These are phyloP conservation scores for Sporobolomyces phaffii DNA, from an alignment of 768 basidiomycete genomes.

Conservation along the genomic window DNA sequence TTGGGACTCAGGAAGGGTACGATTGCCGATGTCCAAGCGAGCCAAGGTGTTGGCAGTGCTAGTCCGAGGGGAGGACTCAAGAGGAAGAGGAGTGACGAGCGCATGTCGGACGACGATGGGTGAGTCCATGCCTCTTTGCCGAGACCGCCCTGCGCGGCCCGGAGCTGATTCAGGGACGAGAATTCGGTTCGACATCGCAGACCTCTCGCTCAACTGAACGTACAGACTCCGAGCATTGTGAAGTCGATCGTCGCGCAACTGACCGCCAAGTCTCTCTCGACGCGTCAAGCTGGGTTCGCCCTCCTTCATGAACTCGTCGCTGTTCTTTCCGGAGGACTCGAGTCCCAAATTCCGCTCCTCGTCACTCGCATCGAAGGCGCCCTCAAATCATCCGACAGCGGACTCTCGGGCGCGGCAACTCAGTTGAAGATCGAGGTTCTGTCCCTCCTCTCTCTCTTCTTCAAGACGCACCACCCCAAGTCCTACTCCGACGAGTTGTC, in stretches of 20 bases:
- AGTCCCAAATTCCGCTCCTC: conserved; percentile 62
- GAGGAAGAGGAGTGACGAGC: conserved; percentile 54
- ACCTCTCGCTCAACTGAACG: conserved; percentile 63
- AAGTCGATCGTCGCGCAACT: conserved; percentile 81
- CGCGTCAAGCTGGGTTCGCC: conserved; percentile 77
- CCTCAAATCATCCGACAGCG: conserved; percentile 40
- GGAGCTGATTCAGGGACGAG: too few species aligned
- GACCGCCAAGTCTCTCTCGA: conserved; percentile 67
- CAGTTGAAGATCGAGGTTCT: conserved; percentile 75
- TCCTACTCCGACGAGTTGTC: conserved; percentile 61
- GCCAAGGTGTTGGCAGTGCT: neutral
- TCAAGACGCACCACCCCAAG: conserved; percentile 62
- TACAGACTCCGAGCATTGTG: conserved; percentile 69
- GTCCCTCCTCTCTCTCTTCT: conserved; percentile 77
- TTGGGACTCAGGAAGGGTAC: neutral
- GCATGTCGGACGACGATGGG: conserved; percentile 64
- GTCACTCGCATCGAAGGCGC: conserved; percentile 48
- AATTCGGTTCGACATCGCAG: conserved; percentile 44
- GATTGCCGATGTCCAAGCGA: neutral
- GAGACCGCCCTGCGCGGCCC: too few species aligned
- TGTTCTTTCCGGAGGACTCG: conserved; percentile 76
- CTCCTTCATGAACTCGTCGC: conserved; percentile 68
- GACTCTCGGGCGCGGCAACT: conserved; percentile 60
- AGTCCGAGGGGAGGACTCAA: conserved; percentile 42
- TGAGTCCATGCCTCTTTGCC: too few species aligned